These are phyloP conservation scores for Phytophthora pistaciae DNA, from an alignment of 352 stramenopile genomes.

Conservation along the genomic window DNA sequence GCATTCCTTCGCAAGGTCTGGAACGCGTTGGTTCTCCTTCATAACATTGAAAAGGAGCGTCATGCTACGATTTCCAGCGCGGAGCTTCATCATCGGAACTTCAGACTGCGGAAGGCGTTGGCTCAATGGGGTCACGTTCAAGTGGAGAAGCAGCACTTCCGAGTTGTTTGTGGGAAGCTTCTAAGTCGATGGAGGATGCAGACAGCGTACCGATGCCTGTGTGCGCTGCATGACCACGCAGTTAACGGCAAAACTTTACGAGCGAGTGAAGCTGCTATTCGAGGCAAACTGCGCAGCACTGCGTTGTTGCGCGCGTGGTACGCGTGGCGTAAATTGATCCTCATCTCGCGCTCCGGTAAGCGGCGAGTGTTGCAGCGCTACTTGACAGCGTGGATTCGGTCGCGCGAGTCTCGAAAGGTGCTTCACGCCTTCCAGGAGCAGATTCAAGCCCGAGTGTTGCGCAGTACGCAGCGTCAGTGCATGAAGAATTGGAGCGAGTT, in stretches of 20 bases:
- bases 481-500: slow-evolving; percentile 41
- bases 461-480: slow-evolving; percentile 20
- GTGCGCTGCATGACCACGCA: slow-evolving; percentile 11
- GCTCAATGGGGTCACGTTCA: slow-evolving; percentile 23
- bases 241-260: slow-evolving; percentile 13
- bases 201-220: slow-evolving; percentile 50
- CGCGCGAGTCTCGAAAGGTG: slow-evolving; percentile 8
- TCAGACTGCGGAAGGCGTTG: slow-evolving; percentile 13
- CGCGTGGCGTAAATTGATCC: slow-evolving; percentile 49
- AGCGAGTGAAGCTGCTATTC: slow-evolving; percentile 10
- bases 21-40: slow-evolving; percentile 28
- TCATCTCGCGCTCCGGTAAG: slow-evolving; percentile 31
- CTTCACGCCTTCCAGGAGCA: slow-evolving; percentile 32
- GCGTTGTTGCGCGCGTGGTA: slow-evolving; percentile 37
- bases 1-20: slow-evolving; percentile 33
- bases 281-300: slow-evolving; percentile 5
- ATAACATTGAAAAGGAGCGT: slow-evolving; percentile 6
- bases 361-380: slow-evolving; percentile 29
- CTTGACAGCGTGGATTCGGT: slow-evolving; percentile 35
- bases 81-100: slow-evolving; percentile 16
- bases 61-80: slow-evolving; percentile 7
- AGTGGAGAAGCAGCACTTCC: slow-evolving; percentile 23
- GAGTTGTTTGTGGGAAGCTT: slow-evolving; percentile 29
- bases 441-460: slow-evolving; percentile 31
- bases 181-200: slow-evolving; percentile 51